These are phyloP conservation scores for Diplodia corticola DNA, from an alignment of 2,329 filamentous ascomycete species.

Conservation along the genomic window DNA sequence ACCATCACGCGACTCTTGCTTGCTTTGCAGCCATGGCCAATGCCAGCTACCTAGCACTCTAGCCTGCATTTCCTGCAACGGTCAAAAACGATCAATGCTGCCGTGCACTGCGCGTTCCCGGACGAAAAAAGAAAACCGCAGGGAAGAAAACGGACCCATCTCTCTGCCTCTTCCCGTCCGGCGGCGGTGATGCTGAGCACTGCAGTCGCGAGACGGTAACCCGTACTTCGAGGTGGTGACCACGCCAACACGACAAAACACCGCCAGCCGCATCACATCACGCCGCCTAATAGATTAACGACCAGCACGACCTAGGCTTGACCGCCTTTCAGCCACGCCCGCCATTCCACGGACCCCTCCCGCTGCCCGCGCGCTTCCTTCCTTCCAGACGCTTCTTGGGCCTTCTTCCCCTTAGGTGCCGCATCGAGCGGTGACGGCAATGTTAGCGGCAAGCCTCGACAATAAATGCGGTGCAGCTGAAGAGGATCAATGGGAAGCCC, in stretches of 20 bases:
- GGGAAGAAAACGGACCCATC: not conserved
- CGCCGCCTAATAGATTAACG: not conserved
- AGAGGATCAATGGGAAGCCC: not conserved
- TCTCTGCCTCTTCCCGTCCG: not conserved
- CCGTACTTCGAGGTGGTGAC: not conserved
- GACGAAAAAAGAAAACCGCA: not conserved
- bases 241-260: not conserved
- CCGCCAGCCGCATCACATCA: not conserved
- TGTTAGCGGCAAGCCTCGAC: not conserved
- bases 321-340: not conserved
- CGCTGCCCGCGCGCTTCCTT: not conserved
- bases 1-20: constrained; percentile 10
- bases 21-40: not conserved
- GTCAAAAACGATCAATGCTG: not conserved
- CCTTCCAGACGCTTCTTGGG: not conserved
- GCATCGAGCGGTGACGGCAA: not conserved
- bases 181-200: not conserved
- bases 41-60: not conserved
- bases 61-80: not conserved
- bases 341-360: not conserved
- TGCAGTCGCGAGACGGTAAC: not conserved
- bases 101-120: not conserved
- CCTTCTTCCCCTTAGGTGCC: not conserved
- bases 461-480: not conserved
- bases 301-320: not conserved